Evolutionary conservation across 768 basidiomycete genomes (phyloP).

Genomic region (Tulasnella sp.): DNA sequence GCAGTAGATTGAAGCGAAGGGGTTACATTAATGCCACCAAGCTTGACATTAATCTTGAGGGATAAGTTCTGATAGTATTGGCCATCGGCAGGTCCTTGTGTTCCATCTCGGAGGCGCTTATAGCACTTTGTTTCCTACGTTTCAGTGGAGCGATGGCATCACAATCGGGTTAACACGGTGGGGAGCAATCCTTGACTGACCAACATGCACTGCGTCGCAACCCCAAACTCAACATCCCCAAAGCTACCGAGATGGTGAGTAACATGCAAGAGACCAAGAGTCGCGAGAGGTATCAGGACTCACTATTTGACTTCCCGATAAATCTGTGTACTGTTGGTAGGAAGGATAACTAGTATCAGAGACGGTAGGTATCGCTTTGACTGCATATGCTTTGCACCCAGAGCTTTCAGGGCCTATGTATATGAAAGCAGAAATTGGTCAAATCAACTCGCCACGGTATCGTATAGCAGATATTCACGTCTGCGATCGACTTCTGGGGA

Average conservation of each 20-base stretch:
- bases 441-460: no score
- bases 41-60: conserved; percentile 66
- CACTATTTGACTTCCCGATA: conserved; percentile 74
- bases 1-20: conserved; percentile 55
- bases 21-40: conserved; percentile 72
- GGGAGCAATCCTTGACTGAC: not conserved
- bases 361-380: not conserved
- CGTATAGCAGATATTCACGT: not conserved
- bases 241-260: conserved; percentile 51
- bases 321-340: conserved; percentile 66
- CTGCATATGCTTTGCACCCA: not conserved
- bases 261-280: no score
- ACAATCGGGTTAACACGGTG: not conserved
- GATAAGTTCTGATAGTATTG: conserved; percentile 8
- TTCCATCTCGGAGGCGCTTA: not conserved
- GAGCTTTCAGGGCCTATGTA: not conserved
- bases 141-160: not conserved
- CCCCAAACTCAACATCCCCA: conserved; percentile 59
- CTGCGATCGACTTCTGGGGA: not conserved
- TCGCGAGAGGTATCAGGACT: no score
- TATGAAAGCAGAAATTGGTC: no score
- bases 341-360: conserved; percentile 51
- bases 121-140: conserved; percentile 11
- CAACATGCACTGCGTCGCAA: conserved; percentile 64
- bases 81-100: not conserved